Evolutionary conservation across 371 early-diverging fungal species (phyloP).

Genomic region (Haplosporangium sp.): DNA sequence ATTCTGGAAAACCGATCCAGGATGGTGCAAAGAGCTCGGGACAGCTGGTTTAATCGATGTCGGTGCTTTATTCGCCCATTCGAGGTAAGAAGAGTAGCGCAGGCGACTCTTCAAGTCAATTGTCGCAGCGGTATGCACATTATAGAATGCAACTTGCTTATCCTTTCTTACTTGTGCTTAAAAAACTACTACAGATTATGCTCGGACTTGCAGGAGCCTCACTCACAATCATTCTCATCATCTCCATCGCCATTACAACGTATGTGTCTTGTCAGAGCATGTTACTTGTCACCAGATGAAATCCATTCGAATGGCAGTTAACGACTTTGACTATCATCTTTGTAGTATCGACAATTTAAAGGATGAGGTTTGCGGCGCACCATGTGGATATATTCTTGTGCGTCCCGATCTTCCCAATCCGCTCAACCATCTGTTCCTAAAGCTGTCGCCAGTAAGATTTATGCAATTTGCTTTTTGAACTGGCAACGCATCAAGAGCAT

Average conservation of each 20-base stretch:
- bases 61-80: conserved; percentile 42
- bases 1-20: conserved; percentile 39
- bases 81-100: conserved; percentile 9
- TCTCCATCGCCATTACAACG: conserved; percentile 46
- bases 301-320: neutral
- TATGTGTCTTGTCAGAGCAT: conserved; percentile 3
- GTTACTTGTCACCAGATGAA: neutral
- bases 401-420: conserved; percentile 72
- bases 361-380: conserved; percentile 69
- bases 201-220: conserved; percentile 30
- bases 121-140: neutral
- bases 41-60: conserved; percentile 40
- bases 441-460: conserved; percentile 60
- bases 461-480: neutral
- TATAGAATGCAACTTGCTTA: neutral
- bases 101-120: neutral
- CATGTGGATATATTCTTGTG: conserved; percentile 73
- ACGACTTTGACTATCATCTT: neutral
- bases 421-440: conserved; percentile 68
- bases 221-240: conserved; percentile 33
- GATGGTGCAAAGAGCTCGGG: conserved; percentile 31
- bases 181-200: conserved; percentile 15
- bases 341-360: conserved; percentile 64
- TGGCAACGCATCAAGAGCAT: neutral
- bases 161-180: neutral